Conservation (phyloP, 306 rosid species). For the Fragaria nilgerrensis region DNA sequence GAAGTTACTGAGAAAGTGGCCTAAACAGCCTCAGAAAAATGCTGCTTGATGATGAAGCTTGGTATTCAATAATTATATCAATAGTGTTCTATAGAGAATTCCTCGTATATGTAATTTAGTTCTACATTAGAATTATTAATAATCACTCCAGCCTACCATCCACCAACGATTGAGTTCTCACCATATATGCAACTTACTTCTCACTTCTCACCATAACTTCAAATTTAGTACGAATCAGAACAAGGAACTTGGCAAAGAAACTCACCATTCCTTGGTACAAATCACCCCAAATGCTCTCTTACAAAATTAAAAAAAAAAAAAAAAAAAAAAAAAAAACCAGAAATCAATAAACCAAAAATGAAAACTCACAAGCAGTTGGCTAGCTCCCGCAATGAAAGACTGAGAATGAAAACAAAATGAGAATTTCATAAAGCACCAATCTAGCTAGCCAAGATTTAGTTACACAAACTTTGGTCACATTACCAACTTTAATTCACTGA, state of each 20-base stretch:
- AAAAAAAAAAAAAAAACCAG: too few species aligned
- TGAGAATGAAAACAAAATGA: too few species aligned
- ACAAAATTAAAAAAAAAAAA: too few species aligned
- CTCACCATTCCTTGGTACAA: too few species aligned
- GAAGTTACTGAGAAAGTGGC: constrained; percentile 17
- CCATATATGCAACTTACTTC: background rate
- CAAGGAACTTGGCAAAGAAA: background rate
- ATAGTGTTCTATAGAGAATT: background rate
- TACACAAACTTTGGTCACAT: background rate
- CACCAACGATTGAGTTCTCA: background rate
- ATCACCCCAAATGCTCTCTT: too few species aligned
- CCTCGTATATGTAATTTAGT: background rate
- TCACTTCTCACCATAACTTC: background rate
- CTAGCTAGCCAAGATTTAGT: too few species aligned
- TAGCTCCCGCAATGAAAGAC: too few species aligned
- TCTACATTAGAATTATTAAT: background rate
- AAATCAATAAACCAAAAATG: too few species aligned
- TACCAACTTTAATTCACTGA: background rate
- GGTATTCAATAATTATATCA: background rate
- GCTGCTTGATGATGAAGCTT: constrained; percentile 25
- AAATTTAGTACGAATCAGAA: background rate
- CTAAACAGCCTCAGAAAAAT: constrained; percentile 27
- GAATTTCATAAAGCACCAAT: too few species aligned
- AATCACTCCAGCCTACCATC: background rate
- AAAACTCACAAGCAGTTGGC: too few species aligned